Percentiles rank a stretch among this genome's conserved stretches.
These are phyloP conservation scores for Lathyrus oleraceus DNA, from an alignment of 306 rosid genomes.

Conservation along the genomic window DNA sequence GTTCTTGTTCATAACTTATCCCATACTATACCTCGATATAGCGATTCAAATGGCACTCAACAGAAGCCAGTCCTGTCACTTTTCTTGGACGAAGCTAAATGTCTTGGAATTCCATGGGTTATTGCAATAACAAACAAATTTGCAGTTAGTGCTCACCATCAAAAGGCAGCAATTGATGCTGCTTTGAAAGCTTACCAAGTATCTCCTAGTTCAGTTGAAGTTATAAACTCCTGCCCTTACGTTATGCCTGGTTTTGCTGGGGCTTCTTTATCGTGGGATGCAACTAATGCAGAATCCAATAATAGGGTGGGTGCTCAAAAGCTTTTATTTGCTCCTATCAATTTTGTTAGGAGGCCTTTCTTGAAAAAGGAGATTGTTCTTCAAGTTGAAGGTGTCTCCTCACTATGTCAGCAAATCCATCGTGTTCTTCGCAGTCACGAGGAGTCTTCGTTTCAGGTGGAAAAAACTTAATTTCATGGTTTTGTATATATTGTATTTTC, in stretches of 20 bases:
- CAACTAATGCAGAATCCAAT: slow-evolving; percentile 50
- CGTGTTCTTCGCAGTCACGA: slow-evolving; percentile 60
- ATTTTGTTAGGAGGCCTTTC: slow-evolving; percentile 75
- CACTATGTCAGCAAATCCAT: slow-evolving; percentile 72
- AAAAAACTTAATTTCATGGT: slow-evolving; percentile 21
- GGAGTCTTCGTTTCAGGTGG: slow-evolving; percentile 85
- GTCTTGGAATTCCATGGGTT: slow-evolving; percentile 96
- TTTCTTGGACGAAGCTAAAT: slow-evolving; percentile 90
- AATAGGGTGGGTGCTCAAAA: slow-evolving; percentile 55
- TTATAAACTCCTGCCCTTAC: slow-evolving; percentile 83
- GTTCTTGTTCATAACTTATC: slow-evolving; percentile 93
- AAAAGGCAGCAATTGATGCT: slow-evolving; percentile 73
- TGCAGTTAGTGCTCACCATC: slow-evolving; percentile 94
- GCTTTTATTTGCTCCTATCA: slow-evolving; percentile 68
- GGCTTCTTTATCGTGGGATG: slow-evolving; percentile 67
- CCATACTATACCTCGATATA: slow-evolving; percentile 77
- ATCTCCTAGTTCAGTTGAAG: slow-evolving; percentile 63
- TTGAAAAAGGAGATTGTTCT: slow-evolving; percentile 75
- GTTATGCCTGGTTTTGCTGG: slow-evolving; percentile 73
- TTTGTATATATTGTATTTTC: background rate
- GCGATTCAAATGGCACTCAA: slow-evolving; percentile 53
- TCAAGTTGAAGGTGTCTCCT: slow-evolving; percentile 76
- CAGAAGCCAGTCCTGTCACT: slow-evolving; percentile 79
- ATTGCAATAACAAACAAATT: slow-evolving; percentile 95
- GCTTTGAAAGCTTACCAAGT: slow-evolving; percentile 77